A percentile compares a stretch with the other conserved stretches of the same genome.
These are phyloP conservation scores for Tolypocladium pustulatum DNA, from an alignment of 2,329 filamentous ascomycete species.

Conservation along the genomic window DNA sequence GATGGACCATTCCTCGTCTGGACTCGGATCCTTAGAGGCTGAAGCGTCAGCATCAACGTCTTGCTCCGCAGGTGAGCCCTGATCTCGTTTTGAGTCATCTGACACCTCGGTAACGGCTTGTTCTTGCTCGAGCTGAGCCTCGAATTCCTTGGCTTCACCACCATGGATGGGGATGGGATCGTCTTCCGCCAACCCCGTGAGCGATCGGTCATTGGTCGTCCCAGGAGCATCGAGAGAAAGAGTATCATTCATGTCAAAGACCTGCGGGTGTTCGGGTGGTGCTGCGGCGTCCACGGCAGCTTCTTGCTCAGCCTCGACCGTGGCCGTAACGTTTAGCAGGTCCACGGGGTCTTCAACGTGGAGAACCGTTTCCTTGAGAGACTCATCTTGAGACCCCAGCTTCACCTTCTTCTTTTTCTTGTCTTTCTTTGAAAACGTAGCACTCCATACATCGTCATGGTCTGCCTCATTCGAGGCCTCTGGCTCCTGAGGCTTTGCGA, in stretches of 20 bases:
- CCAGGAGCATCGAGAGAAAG: background rate
- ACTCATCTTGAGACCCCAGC: constrained; percentile 1
- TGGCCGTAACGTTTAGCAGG: background rate
- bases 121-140: background rate
- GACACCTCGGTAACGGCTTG: background rate
- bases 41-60: constrained; percentile 1
- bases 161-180: background rate
- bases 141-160: background rate
- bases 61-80: background rate
- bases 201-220: background rate
- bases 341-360: background rate
- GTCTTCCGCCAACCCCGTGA: background rate
- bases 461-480: constrained; percentile 3
- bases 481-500: constrained; percentile 3
- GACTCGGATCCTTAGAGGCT: background rate
- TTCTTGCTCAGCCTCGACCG: background rate
- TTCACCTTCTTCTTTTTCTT: constrained; percentile 14
- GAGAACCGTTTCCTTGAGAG: constrained; percentile 1
- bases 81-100: background rate
- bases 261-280: background rate
- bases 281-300: background rate
- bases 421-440: constrained; percentile 13
- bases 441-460: constrained; percentile 2
- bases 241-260: background rate
- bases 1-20: constrained; percentile 5